These are phyloP conservation scores for Phlebiopsis flavidoalba DNA, from an alignment of 768 basidiomycete species.

Conservation along the genomic window DNA sequence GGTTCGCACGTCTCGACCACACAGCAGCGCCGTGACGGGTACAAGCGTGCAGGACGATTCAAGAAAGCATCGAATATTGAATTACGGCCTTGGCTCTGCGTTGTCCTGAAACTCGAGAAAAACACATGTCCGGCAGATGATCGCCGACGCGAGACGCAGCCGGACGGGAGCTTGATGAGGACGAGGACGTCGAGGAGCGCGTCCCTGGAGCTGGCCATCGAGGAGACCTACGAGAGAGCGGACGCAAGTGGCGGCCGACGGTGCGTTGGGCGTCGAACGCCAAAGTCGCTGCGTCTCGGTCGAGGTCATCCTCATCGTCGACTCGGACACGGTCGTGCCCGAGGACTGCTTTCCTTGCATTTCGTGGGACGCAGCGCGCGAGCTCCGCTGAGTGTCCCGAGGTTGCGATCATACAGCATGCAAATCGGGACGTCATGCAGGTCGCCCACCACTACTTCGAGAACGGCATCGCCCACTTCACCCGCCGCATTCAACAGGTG, in stretches of 20 bases:
- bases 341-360: constrained; percentile 88
- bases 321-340: constrained; percentile 77
- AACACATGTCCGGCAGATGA: constrained; percentile 42
- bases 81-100: constrained; percentile 69
- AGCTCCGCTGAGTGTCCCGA: constrained; percentile 78
- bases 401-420: constrained; percentile 87
- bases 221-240: constrained; percentile 64
- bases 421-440: constrained; percentile 84
- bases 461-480: constrained; percentile 86
- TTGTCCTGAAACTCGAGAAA: constrained; percentile 60
- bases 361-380: constrained; percentile 88
- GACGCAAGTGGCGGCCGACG: constrained; percentile 55
- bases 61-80: constrained; percentile 95
- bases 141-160: constrained; percentile 33
- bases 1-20: constrained; percentile 74
- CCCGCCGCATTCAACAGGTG: constrained; percentile 79
- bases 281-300: constrained; percentile 69
- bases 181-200: constrained; percentile 60
- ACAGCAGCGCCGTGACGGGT: constrained; percentile 57
- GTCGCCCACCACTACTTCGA: constrained; percentile 89
- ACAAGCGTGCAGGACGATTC: constrained; percentile 81
- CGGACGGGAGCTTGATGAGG: constrained; percentile 33
- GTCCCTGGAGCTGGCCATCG: constrained; percentile 70
- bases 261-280: constrained; percentile 82
- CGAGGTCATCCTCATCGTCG: constrained; percentile 75